Base-by-base conservation (phyloP, 345 rosid genomes). In the Odontarrhena argentea region DNA sequence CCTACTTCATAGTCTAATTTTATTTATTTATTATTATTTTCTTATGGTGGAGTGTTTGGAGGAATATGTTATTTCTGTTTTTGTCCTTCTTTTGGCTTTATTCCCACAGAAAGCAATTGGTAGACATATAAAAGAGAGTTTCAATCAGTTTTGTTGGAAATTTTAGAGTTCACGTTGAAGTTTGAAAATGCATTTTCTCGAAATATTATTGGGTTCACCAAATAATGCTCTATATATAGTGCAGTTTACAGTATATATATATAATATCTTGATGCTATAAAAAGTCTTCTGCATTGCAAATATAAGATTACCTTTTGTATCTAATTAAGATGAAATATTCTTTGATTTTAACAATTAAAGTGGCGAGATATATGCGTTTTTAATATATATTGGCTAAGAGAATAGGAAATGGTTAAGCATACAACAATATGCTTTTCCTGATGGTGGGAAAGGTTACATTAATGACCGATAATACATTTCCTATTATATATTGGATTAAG, bases 1-100 rank as follows among this genome's bases (percentile, higher is more conserved):
- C 63, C 55, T 66, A 60, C 47, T 10, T 5, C 30, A 3, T 13
- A 30, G 54, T 26, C 9, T 4, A 73, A 73, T 37, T 65, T 51
- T 35, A 51, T 36, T 18, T 18, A 18, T 18, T 18, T 66, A 60
- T 32, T 65, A 56, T 22, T 54, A 0, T 67, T 28, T 8, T 26
- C 6, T 32, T 2, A 38, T 48, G 37, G 64, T 46, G 57, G 68
- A 55, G 58, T 49, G 35, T 48, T 55, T 40, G 13, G 32, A 55
- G 69, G 69, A 71, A 71, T 50, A 69, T 51, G 8, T 8, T 8
- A 3, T 38, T 8, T 8, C 12, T 26, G 41, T 28, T 36, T 7
- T 7, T n/a, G 2, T 13, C 2, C 22, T 22, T 35, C 15, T 35
- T 36, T 51, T 55, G 11, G 64, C 69, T 64, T 71, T 71, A 50